A percentile compares a stretch with the other conserved stretches of the same genome.
These are phyloP conservation scores for Pelargonium citronellum DNA, from an alignment of 441 rosid genomes.

Conservation along the genomic window DNA sequence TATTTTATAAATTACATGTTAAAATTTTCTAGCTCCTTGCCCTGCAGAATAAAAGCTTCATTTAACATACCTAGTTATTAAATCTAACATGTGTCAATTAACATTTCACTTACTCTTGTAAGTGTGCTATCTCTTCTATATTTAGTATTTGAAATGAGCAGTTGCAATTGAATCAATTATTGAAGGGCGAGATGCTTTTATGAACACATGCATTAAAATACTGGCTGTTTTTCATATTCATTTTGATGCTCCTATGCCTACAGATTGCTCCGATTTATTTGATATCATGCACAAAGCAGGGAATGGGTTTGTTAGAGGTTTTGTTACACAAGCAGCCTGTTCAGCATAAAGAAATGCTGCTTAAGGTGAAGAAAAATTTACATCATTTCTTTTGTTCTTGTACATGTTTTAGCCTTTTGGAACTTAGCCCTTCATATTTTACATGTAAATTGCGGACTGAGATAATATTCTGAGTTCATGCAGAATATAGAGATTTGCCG, in stretches of 20 bases:
- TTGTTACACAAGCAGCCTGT: constrained; percentile 73
- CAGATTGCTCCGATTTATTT: constrained; percentile 92
- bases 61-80: background rate
- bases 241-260: constrained; percentile 16
- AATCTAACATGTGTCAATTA: background rate
- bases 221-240: constrained; percentile 7
- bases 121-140: background rate
- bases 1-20: background rate
- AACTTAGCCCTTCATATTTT: background rate
- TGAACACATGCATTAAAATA: background rate
- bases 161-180: background rate
- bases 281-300: constrained; percentile 77
- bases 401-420: background rate
- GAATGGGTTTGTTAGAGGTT: constrained; percentile 66
- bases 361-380: constrained; percentile 47
- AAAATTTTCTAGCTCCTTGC: background rate
- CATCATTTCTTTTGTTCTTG: constrained; percentile 5
- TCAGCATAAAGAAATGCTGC: constrained; percentile 50
- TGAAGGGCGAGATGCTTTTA: background rate
- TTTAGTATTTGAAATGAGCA: background rate
- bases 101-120: background rate
- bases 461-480: constrained; percentile 15
- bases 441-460: constrained; percentile 6
- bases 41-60: background rate
- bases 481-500: constrained; percentile 91